Conservation (phyloP, 2,329 filamentous ascomycete genomes). For the Epichloe baconii region DNA sequence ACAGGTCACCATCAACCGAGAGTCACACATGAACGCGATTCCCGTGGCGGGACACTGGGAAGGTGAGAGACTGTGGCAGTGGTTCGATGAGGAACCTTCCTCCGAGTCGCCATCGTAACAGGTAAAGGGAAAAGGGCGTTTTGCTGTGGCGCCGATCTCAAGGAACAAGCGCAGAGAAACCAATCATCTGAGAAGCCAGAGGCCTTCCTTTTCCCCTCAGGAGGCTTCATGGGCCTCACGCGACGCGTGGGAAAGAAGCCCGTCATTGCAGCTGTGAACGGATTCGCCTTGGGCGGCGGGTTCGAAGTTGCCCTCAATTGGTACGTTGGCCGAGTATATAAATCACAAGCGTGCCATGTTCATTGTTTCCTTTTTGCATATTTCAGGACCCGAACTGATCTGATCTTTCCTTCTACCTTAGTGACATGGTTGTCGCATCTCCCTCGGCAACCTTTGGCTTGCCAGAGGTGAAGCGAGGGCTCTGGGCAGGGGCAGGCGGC, state of each 20-base stretch:
- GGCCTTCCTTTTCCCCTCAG: constrained; percentile 17
- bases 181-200: constrained; percentile 9
- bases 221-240: constrained; percentile 36
- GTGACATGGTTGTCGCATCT: constrained; percentile 39
- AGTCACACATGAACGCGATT: constrained; percentile 33
- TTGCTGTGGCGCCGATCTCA: constrained; percentile 41
- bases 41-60: constrained; percentile 32
- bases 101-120: constrained; percentile 35
- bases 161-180: constrained; percentile 26
- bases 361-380: background rate
- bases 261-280: constrained; percentile 46
- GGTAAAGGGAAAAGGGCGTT: constrained; percentile 39
- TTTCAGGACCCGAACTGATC: background rate
- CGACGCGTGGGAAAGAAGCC: constrained; percentile 45
- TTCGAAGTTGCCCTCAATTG: constrained; percentile 44
- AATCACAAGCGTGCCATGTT: too few relatives aligned
- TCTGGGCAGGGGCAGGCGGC: constrained; percentile 39
- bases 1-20: constrained; percentile 39
- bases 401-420: constrained; percentile 6
- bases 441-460: constrained; percentile 37
- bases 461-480: constrained; percentile 40
- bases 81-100: constrained; percentile 38
- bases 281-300: constrained; percentile 41
- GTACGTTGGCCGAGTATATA: constrained; percentile 18
- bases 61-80: constrained; percentile 33